Base-by-base conservation (phyloP, 306 rosid genomes). In the Chamaecrista fasciculata region DNA sequence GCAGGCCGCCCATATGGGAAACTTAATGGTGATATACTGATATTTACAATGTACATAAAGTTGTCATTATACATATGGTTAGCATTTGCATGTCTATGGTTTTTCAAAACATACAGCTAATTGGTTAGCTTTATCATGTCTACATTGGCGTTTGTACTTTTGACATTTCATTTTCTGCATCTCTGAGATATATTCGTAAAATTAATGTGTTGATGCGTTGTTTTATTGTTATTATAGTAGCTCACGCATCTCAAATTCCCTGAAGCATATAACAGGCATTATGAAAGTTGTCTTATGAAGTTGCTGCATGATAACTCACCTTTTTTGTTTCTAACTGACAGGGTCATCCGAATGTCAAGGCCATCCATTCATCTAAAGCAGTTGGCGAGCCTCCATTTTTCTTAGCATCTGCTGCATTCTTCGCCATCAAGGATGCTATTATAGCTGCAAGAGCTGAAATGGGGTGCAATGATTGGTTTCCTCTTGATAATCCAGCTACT, bases 301-400 rank as follows among this genome's bases (percentile, higher is more conserved):
- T 51, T 52, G 44, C 52, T 33, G 12, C 56, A 36, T 23, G 29
- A 8, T 58, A 16, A 51, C 70, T 75, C 24, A 42, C 15, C 69
- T 47, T 10, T 48, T 51, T 40, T 28, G 0, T 60, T 57, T 72
- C 72, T 62, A 65, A 79, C 64, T 58, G 48, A 57, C 62, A 90
- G 98, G 97, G 98, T 37, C 95, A 94, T 85, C 96, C 97, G 46
- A 94, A 94, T 69, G 92, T 86, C 40, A 88, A 88, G 84, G 96
- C 97, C 70, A 76, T 94, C 70, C 97, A 90, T 81, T 94, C 97
- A 48, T 94, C 96, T 9, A 94, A 94, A 86, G 98, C 95, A 7
- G 98, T 90, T 71, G 97, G 98, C 4, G 97, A 94, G 86, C 96
- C 98, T 39, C 98, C 98, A 20, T 94, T 94, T 87, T 94, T 94